Conservation (phyloP, 371 early-diverging fungal genomes). For the Haplosporangium sp. region DNA sequence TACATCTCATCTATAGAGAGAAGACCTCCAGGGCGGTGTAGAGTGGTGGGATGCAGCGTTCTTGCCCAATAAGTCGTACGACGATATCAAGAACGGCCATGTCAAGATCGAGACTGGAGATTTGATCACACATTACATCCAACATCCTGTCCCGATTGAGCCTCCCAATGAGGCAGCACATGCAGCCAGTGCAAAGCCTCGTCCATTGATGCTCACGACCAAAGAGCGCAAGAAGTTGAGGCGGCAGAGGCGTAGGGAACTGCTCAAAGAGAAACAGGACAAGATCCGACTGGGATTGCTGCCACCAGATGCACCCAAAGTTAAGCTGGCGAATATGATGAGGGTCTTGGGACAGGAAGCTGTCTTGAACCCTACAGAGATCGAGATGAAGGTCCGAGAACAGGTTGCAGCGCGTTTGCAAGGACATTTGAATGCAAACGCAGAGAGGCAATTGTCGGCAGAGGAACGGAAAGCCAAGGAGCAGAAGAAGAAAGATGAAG, state of each 20-base stretch:
- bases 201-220: conserved; percentile 90
- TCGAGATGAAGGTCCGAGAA: conserved; percentile 89
- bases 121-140: conserved; percentile 84
- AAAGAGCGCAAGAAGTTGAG: conserved; percentile 94
- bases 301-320: conserved; percentile 93
- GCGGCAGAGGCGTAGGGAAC: conserved; percentile 87
- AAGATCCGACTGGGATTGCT: conserved; percentile 93
- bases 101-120: conserved; percentile 62
- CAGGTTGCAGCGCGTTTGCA: conserved; percentile 87
- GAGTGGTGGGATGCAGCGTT: conserved; percentile 98
- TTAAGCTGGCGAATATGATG: conserved; percentile 95
- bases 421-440: conserved; percentile 85
- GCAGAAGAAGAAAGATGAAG: conserved; percentile 76
- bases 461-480: conserved; percentile 88
- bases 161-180: conserved; percentile 79
- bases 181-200: conserved; percentile 63
- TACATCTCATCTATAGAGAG: conserved; percentile 56
- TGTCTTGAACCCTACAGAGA: conserved; percentile 92
- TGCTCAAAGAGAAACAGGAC: conserved; percentile 93
- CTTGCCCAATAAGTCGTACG: conserved; percentile 77
- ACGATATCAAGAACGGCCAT: conserved; percentile 62
- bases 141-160: conserved; percentile 92
- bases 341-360: conserved; percentile 91
- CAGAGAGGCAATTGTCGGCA: conserved; percentile 84
- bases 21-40: conserved; percentile 78